A percentile compares a stretch with the other conserved stretches of the same genome.
Evolutionary conservation across 1,139 yeast species (phyloP).

Genomic region (Blastobotrys capitulatus): DNA sequence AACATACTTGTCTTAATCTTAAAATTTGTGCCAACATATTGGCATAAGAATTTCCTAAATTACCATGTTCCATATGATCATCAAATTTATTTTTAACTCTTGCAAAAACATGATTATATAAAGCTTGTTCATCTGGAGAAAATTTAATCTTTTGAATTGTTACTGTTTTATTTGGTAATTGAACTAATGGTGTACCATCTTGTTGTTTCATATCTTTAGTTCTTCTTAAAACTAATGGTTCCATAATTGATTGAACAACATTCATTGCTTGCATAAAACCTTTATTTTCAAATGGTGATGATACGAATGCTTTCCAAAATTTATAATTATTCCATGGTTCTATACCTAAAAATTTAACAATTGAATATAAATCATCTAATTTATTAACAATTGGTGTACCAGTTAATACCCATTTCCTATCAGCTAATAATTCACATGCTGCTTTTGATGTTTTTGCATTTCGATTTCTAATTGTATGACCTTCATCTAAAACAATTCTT

Average conservation of each 20-base stretch:
- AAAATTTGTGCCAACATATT: conserved; percentile 79
- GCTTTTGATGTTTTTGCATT: conserved; percentile 79
- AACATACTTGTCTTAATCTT: conserved; percentile 81
- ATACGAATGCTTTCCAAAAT: conserved; percentile 85
- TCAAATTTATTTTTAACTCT: conserved; percentile 68
- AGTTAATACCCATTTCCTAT: conserved; percentile 78
- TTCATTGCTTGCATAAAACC: conserved; percentile 67
- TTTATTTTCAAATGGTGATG: conserved; percentile 74
- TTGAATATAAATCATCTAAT: conserved; percentile 77
- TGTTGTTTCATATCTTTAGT: conserved; percentile 78
- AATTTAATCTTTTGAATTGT: conserved; percentile 62
- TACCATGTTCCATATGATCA: conserved; percentile 56
- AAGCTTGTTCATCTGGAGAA: conserved; percentile 55
- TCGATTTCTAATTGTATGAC: conserved; percentile 82
- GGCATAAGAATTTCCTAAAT: conserved; percentile 67
- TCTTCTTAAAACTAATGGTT: conserved; percentile 77
- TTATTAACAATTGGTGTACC: conserved; percentile 94
- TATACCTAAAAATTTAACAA: conserved; percentile 65
- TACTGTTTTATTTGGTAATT: conserved; percentile 71
- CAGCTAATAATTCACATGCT: conserved; percentile 56
- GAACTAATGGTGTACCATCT: conserved; percentile 71
- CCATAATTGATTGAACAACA: conserved; percentile 77
- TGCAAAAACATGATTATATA: conserved; percentile 67
- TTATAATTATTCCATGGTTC: conserved; percentile 89
- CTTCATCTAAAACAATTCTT: conserved; percentile 84